These are phyloP conservation scores for Petunia secreta DNA, from an alignment of 257 asterid genomes.

Conservation along the genomic window DNA sequence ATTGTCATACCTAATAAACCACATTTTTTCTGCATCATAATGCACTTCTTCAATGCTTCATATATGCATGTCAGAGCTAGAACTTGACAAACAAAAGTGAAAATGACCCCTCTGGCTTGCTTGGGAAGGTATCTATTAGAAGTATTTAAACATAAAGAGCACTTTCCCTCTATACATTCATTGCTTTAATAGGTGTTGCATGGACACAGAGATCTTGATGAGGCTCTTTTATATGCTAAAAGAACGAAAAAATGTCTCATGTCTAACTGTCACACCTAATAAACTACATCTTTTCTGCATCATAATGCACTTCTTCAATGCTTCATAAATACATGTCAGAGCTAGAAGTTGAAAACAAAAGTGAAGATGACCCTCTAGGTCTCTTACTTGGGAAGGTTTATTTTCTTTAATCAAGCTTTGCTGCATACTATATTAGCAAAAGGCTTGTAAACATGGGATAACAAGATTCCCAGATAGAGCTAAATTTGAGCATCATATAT, in stretches of 20 bases:
- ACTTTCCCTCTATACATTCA: no score
- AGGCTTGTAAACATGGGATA: not conserved
- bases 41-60: not conserved
- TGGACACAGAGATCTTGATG: no score
- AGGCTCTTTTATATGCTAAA: not conserved
- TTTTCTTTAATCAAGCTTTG: not conserved
- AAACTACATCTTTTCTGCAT: not conserved
- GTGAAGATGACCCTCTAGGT: not conserved
- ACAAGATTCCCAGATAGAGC: not conserved
- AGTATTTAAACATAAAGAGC: no score
- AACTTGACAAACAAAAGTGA: not conserved
- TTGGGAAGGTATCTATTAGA: not conserved
- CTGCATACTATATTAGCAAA: not conserved
- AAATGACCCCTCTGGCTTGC: not conserved
- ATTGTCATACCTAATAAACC: not conserved
- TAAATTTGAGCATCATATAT: not conserved
- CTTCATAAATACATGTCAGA: not conserved
- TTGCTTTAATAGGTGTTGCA: no score
- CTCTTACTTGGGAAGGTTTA: not conserved
- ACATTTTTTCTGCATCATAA: not conserved
- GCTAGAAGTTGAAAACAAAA: not conserved
- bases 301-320: not conserved
- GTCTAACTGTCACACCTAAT: not conserved
- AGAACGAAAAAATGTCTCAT: not conserved
- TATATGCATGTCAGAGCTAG: not conserved